A percentile compares a stretch with the other conserved stretches of the same genome.
Conservation (phyloP, 306 rosid genomes). For the Quercus parvula region DNA sequence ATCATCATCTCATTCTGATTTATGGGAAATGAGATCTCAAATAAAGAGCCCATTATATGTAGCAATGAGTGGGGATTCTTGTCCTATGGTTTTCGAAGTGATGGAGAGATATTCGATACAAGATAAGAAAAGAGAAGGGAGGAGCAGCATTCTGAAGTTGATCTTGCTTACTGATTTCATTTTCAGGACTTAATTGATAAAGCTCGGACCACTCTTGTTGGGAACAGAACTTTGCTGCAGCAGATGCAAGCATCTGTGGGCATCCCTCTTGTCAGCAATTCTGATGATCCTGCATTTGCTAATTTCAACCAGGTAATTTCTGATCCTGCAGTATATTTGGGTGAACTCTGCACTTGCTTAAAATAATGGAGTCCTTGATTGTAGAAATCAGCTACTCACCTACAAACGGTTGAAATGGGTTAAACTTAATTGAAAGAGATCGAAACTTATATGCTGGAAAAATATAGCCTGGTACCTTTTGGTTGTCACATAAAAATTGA, state of each 20-base stretch:
- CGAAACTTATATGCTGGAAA: not conserved
- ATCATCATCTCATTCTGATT: not conserved
- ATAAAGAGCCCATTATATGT: too few relatives aligned
- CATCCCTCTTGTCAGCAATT: conserved; percentile 26
- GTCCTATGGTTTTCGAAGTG: not conserved
- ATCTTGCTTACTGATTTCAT: not conserved
- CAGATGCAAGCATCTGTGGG: conserved; percentile 72
- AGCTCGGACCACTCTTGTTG: conserved; percentile 71
- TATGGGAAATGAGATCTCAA: not conserved
- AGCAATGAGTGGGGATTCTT: not conserved
- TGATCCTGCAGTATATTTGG: not conserved
- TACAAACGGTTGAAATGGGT: not conserved
- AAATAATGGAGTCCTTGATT: not conserved
- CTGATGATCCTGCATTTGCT: conserved; percentile 64
- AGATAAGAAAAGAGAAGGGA: not conserved
- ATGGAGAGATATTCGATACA: not conserved
- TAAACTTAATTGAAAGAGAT: not conserved
- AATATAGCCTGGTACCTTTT: not conserved
- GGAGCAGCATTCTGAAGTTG: not conserved
- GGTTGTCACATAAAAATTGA: not conserved
- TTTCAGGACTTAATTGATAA: conserved; percentile 84
- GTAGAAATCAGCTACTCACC: not conserved
- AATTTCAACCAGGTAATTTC: conserved; percentile 70
- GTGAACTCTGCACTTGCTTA: not conserved
- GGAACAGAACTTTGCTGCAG: conserved; percentile 61